These are phyloP conservation scores for Periconia sp. DNA, from an alignment of 2,329 filamentous ascomycete genomes.

Conservation along the genomic window DNA sequence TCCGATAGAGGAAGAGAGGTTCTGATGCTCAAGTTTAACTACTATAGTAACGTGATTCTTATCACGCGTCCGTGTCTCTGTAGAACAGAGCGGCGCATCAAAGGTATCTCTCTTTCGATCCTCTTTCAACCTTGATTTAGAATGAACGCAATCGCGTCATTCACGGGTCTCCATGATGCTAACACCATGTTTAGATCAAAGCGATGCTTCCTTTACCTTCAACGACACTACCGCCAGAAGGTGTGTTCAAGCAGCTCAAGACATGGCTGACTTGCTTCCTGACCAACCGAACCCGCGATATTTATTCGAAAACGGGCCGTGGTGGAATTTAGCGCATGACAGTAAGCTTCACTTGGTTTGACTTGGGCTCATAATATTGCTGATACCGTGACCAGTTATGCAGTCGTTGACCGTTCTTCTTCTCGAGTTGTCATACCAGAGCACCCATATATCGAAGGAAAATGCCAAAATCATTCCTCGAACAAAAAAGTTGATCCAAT, in stretches of 20 bases:
- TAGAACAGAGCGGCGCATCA: slow-evolving; percentile 24
- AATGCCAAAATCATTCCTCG: slow-evolving; percentile 22
- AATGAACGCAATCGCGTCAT: no score
- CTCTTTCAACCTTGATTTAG: neutral
- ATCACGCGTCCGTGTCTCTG: slow-evolving; percentile 43
- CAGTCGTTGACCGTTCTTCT: slow-evolving; percentile 43
- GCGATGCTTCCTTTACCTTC: slow-evolving; percentile 28
- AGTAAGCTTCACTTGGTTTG: neutral
- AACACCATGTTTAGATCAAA: slow-evolving; percentile 25
- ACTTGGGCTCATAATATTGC: neutral
- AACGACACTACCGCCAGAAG: slow-evolving; percentile 31
- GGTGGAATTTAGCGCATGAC: slow-evolving; percentile 37
- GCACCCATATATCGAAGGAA: slow-evolving; percentile 23
- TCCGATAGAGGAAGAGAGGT: slow-evolving; percentile 12
- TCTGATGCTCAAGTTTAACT: slow-evolving; percentile 26
- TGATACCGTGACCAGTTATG: slow-evolving; percentile 25
- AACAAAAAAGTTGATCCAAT: slow-evolving; percentile 31
- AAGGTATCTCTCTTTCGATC: slow-evolving; percentile 11
- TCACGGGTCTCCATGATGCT: neutral
- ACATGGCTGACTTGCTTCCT: slow-evolving; percentile 33
- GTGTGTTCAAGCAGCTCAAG: slow-evolving; percentile 39
- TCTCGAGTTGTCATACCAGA: slow-evolving; percentile 35
- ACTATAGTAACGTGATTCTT: slow-evolving; percentile 37
- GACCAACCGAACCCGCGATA: slow-evolving; percentile 18
- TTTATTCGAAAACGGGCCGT: slow-evolving; percentile 30